Percentiles rank a stretch among this genome's conserved stretches.
Conservation (phyloP, 2,329 filamentous ascomycete genomes). For the Aspergillus sclerotialis region DNA sequence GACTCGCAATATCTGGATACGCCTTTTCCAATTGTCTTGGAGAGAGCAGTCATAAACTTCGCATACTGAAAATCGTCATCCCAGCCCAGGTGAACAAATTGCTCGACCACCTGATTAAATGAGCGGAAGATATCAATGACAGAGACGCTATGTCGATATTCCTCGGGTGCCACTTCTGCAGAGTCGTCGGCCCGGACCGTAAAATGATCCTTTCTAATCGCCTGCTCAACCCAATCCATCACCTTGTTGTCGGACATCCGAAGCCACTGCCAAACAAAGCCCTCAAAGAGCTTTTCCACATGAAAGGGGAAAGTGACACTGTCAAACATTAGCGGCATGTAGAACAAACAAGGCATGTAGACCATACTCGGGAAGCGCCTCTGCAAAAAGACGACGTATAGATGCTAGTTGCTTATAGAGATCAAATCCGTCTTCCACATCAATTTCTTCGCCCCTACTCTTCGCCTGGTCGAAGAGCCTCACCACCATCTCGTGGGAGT, state of each 20-base stretch:
- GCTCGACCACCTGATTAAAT: slow-evolving; percentile 86
- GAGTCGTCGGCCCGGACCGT: slow-evolving; percentile 61
- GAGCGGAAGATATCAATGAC: slow-evolving; percentile 89
- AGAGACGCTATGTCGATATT: slow-evolving; percentile 85
- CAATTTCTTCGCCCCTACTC: slow-evolving; percentile 65
- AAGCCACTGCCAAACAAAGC: slow-evolving; percentile 97
- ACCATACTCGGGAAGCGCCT: slow-evolving; percentile 58
- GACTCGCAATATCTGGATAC: slow-evolving; percentile 87
- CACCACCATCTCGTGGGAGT: slow-evolving; percentile 76
- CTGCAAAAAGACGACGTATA: slow-evolving; percentile 72
- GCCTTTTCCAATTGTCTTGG: slow-evolving; percentile 75
- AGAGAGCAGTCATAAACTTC: slow-evolving; percentile 91
- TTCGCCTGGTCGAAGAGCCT: slow-evolving; percentile 70
- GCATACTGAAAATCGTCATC: slow-evolving; percentile 89
- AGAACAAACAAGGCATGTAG: neutral
- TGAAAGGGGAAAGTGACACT: slow-evolving; percentile 70
- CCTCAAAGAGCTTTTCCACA: slow-evolving; percentile 75
- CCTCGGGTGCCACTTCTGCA: slow-evolving; percentile 61
- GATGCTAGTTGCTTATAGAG: slow-evolving; percentile 83
- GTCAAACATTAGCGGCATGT: slow-evolving; percentile 19
- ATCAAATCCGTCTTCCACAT: slow-evolving; percentile 87
- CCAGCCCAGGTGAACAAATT: slow-evolving; percentile 82
- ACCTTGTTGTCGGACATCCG: slow-evolving; percentile 71
- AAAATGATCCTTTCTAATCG: slow-evolving; percentile 85
- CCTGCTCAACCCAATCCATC: slow-evolving; percentile 76